These are phyloP conservation scores for Colletotrichum tropicicola DNA, from an alignment of 2,329 filamentous ascomycete species.

Conservation along the genomic window DNA sequence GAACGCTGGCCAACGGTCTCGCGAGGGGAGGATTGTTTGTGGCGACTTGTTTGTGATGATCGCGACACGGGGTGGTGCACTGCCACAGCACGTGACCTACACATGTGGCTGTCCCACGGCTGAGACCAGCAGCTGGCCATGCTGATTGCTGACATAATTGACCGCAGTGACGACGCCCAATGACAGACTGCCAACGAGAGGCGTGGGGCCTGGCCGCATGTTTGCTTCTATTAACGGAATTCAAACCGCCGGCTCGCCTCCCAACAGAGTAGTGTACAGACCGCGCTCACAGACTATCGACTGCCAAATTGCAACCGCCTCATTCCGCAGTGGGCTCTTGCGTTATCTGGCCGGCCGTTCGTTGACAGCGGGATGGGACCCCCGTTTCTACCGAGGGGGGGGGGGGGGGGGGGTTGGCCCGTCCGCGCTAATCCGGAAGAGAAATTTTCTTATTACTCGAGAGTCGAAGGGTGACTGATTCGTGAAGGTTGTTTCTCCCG, in stretches of 20 bases:
- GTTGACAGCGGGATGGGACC: neutral
- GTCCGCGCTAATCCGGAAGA: neutral
- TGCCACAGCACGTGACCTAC: neutral
- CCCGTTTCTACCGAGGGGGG: neutral
- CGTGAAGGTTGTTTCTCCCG: conserved; percentile 17
- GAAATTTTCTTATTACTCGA: no score
- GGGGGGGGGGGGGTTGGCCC: no score
- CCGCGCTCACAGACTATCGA: no score
- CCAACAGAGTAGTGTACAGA: no score
- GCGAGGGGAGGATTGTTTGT: neutral
- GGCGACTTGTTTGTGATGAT: neutral
- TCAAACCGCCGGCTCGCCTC: neutral
- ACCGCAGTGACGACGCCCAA: neutral
- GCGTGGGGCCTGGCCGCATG: neutral
- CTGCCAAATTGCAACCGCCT: neutral
- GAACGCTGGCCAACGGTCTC: neutral
- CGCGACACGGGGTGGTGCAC: neutral
- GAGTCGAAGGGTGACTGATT: neutral
- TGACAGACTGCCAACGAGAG: neutral
- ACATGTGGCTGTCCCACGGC: neutral
- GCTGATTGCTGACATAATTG: neutral
- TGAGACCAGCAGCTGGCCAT: neutral
- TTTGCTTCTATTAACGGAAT: neutral
- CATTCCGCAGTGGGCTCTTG: neutral
- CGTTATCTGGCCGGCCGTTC: neutral